phyloP scores from a whole-genome alignment of 306 rosid genomes.

The Pachyrhizus erosus region DNA sequence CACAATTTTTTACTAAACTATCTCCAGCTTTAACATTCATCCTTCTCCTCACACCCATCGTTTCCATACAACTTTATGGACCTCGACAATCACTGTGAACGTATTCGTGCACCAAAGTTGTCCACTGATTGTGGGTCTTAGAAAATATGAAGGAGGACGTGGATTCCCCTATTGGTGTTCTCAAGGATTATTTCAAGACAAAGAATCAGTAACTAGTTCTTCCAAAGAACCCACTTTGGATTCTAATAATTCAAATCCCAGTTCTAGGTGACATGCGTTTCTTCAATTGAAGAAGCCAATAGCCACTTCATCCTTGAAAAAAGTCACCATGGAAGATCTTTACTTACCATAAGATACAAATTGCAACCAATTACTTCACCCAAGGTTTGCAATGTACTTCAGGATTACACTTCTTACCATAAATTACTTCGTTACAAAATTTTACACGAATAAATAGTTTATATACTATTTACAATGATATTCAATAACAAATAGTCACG shows the following conservation, averaged over 20 bases:
- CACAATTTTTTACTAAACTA: too few relatives aligned
- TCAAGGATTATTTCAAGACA: slow-evolving; percentile 71
- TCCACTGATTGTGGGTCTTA: not conserved
- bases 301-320: slow-evolving; percentile 42
- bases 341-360: slow-evolving; percentile 62
- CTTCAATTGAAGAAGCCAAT: slow-evolving; percentile 54
- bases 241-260: slow-evolving; percentile 46
- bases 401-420: not conserved
- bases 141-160: slow-evolving; percentile 65
- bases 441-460: too few relatives aligned
- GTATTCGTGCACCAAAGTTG: too few relatives aligned
- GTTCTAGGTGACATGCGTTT: slow-evolving; percentile 60
- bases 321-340: slow-evolving; percentile 80
- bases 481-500: too few relatives aligned
- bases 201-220: slow-evolving; percentile 67
- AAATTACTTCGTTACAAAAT: too few relatives aligned
- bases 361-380: slow-evolving; percentile 68
- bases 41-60: too few relatives aligned
- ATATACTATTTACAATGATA: too few relatives aligned
- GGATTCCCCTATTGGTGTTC: slow-evolving; percentile 76
- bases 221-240: slow-evolving; percentile 50
- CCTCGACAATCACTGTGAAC: too few relatives aligned
- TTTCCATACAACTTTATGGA: too few relatives aligned
- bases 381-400: slow-evolving; percentile 50
- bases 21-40: too few relatives aligned